Percentiles rank a stretch among this genome's conserved stretches.
These are phyloP conservation scores for Sporothrix brunneoviolacea DNA, from an alignment of 2,329 filamentous ascomycete genomes.

Conservation along the genomic window DNA sequence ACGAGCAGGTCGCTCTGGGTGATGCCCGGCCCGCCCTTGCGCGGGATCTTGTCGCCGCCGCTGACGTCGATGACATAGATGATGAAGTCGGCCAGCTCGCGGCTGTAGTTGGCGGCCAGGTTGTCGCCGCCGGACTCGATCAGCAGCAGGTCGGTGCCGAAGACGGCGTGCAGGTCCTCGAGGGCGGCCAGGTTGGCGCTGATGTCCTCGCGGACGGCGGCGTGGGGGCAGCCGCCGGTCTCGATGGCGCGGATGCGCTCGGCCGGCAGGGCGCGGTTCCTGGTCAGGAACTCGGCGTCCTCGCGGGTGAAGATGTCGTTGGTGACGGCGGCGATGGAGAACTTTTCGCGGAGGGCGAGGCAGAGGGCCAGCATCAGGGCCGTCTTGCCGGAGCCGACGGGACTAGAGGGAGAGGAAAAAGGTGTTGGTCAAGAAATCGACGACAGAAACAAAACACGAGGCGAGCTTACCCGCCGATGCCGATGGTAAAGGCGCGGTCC, in stretches of 20 bases:
- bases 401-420: constrained; percentile 43
- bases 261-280: constrained; percentile 74
- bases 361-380: constrained; percentile 94
- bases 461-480: constrained; percentile 83
- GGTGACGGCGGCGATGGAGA: constrained; percentile 89
- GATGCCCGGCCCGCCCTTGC: constrained; percentile 94
- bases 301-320: constrained; percentile 99
- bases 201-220: constrained; percentile 95
- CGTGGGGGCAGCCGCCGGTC: constrained; percentile 94
- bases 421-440: neutral
- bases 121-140: constrained; percentile 97
- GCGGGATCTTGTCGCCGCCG: constrained; percentile 91
- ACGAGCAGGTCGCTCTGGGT: constrained; percentile 91
- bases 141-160: constrained; percentile 76
- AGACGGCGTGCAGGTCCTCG: constrained; percentile 77
- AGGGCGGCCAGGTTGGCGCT: constrained; percentile 87
- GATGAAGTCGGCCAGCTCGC: constrained; percentile 94
- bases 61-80: constrained; percentile 98
- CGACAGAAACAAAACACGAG: neutral
- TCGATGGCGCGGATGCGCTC: constrained; percentile 90
- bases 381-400: constrained; percentile 95
- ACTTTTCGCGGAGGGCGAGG: constrained; percentile 68
- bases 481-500: constrained; percentile 87
- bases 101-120: constrained; percentile 89
- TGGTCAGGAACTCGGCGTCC: constrained; percentile 94